phyloP scores from a whole-genome alignment of 257 asterid genomes.

The Solanum bulbocastanum region DNA sequence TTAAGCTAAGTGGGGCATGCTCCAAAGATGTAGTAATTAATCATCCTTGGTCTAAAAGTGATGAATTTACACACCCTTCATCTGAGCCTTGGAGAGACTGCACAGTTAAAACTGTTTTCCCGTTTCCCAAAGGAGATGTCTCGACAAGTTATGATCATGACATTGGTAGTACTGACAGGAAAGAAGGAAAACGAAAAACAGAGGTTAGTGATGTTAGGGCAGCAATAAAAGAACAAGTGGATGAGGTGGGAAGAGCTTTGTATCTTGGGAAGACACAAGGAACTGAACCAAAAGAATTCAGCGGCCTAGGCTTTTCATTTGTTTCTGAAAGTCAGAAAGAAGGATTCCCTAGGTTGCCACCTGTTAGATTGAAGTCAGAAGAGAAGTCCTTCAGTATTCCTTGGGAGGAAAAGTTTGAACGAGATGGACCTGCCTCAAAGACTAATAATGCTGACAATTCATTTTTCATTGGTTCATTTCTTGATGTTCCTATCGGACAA shows the following conservation, averaged over 20 bases:
- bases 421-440: slow-evolving; percentile 54
- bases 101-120: slow-evolving; percentile 61
- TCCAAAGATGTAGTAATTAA: slow-evolving; percentile 33
- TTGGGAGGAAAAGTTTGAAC: slow-evolving; percentile 84
- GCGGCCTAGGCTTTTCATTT: slow-evolving; percentile 39
- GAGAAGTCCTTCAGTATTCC: slow-evolving; percentile 66
- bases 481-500: slow-evolving; percentile 94
- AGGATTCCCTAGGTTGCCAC: slow-evolving; percentile 86
- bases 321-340: slow-evolving; percentile 61
- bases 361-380: slow-evolving; percentile 84
- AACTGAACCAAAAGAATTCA: slow-evolving; percentile 42
- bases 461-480: slow-evolving; percentile 80
- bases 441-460: slow-evolving; percentile 49
- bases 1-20: slow-evolving; percentile 21
- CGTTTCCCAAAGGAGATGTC: slow-evolving; percentile 43
- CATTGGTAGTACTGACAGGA: slow-evolving; percentile 29
- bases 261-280: slow-evolving; percentile 61
- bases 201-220: slow-evolving; percentile 44
- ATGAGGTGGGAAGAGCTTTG: slow-evolving; percentile 77
- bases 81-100: slow-evolving; percentile 53
- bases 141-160: slow-evolving; percentile 51
- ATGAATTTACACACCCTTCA: slow-evolving; percentile 31
- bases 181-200: slow-evolving; percentile 50
- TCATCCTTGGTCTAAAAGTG: slow-evolving; percentile 44
- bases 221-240: slow-evolving; percentile 72